phyloP scores from a whole-genome alignment of 2,329 filamentous ascomycete genomes.

The Huntiella bhutanensis region DNA sequence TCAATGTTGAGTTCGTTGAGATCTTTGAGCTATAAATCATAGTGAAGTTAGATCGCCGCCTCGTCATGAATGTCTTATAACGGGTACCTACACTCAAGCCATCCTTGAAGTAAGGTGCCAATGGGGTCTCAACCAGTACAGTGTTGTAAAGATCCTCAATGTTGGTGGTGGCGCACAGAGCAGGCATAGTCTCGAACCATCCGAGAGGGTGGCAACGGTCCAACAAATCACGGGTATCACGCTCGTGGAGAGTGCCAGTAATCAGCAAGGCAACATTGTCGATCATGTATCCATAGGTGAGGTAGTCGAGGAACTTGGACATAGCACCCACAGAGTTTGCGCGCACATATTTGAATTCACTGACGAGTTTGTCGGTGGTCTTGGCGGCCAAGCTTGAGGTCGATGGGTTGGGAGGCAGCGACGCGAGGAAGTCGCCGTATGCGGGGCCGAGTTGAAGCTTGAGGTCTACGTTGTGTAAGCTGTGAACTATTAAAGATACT shows the following conservation, averaged over 20 bases:
- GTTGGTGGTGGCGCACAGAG: slow-evolving; percentile 92
- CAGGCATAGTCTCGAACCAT: slow-evolving; percentile 98
- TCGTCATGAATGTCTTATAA: not conserved
- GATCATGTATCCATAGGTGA: slow-evolving; percentile 99
- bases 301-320: slow-evolving; percentile 90
- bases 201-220: slow-evolving; percentile 92
- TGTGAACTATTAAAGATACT: not conserved
- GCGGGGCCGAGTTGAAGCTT: slow-evolving; percentile 93
- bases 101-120: slow-evolving; percentile 90
- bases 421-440: slow-evolving; percentile 90
- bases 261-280: slow-evolving; percentile 97
- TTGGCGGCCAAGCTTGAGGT: slow-evolving; percentile 87
- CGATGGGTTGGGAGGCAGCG: slow-evolving; percentile 87
- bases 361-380: slow-evolving; percentile 93
- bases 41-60: slow-evolving; percentile 1
- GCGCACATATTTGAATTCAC: slow-evolving; percentile 90
- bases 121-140: slow-evolving; percentile 86
- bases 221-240: slow-evolving; percentile 85
- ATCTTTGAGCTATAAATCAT: slow-evolving; percentile 48
- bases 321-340: slow-evolving; percentile 84
- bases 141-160: slow-evolving; percentile 98
- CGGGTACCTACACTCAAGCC: slow-evolving; percentile 43
- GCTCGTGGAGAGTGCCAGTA: slow-evolving; percentile 90
- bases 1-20: slow-evolving; percentile 98
- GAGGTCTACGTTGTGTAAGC: slow-evolving; percentile 43